Evolutionary conservation across 768 basidiomycete genomes (phyloP), one percentile per base, ranked within the genome.

Genomic region (Asterophora lycoperdoides): DNA sequence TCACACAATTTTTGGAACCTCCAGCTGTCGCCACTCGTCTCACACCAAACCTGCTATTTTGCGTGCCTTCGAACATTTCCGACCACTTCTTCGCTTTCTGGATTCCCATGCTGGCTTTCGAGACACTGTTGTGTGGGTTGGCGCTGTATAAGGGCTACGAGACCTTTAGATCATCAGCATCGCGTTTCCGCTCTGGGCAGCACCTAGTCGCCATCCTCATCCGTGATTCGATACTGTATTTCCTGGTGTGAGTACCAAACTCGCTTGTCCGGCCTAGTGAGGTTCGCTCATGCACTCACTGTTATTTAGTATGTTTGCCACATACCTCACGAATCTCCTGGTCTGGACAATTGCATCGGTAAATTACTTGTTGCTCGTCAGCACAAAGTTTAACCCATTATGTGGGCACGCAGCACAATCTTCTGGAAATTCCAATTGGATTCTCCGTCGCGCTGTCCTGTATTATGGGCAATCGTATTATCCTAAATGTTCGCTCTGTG

Each of bases 391-490:
- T 23, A 38, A 9, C 40, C 44, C 17, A n/a, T n/a, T n/a, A n/a
- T n/a, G n/a, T n/a, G 29, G 38, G 13, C 37, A 8, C 28, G 11
- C 51, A 77, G 76, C 43, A 58, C 38, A 58, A 56, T 8, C 68
- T 75, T 6, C 57, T 78, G 11, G 80, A 80, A 63, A 71, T 79
- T 18, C 77, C 80, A 0, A 72, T 82, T 48, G 78, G 76, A 11
- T 83, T 81, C 61, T 70, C 78, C 3, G 69, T 80, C 17, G 78
- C 80, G 1, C 67, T 83, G 62, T 78, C 80, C 0, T 80, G 77
- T 56, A 75, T 79, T 5, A 66, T 82, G 45, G 71, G 77, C n/a
- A 82, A 76, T 57, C 68, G 80, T 17, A 69, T 81, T 11, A 72
- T 78, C 19, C 66, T 82, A 28, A 82, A 81, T 52, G 75, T 82